Base-by-base conservation (phyloP, 2,329 filamentous ascomycete genomes). In the Microcyclosporella mali region DNA sequence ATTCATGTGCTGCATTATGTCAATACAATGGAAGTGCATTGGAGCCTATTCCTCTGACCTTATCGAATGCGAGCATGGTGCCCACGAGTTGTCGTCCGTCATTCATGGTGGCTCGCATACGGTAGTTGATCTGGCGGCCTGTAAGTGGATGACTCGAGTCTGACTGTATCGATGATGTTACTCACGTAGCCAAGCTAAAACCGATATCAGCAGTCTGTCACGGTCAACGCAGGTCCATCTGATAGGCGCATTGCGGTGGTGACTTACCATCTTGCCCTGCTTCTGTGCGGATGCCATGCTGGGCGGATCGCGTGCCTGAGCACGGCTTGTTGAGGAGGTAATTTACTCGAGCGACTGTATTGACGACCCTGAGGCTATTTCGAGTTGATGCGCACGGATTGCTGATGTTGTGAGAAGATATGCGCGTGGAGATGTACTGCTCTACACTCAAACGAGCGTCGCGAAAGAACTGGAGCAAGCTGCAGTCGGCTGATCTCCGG, bases 21-120 rank as follows among this genome's bases (percentile, higher is more conserved):
- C 25, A 64, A 55, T 19, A 37, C 15, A 29, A 29, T 37, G 27
- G 14, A 11, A 21, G 25, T 31, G 2, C n/a, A n/a, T 12, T 19
- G 9, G 8, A 27, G 33, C 9, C 39, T 33, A 53, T 45, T 69
- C 9, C 38, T 37, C 53, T 43, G 70, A 90, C 88, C 80, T 97
- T 97, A 70, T 98, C 92, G 62, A 97, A 98, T 41, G 92, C 92
- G 56, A 98, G 79, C 87, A 98, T 95, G 69, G 97, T 88, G 50
- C 89, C 92, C 31, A 88, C 89, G 82, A 98, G 94, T 68, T 95
- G 88, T 62, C 92, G 83, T 53, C 88, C 88, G 72, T 98, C 92
- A 63, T 87, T 88, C 66, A 98, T 78, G 43, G 89, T 97, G 53
- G 95, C 84, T 65, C 90, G 84, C 89, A 98, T 97, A 70, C 90